Evolutionary conservation across 208 protist species (phyloP), one percentile per base, ranked within the genome.

Genomic region (Angomonas deanei): DNA sequence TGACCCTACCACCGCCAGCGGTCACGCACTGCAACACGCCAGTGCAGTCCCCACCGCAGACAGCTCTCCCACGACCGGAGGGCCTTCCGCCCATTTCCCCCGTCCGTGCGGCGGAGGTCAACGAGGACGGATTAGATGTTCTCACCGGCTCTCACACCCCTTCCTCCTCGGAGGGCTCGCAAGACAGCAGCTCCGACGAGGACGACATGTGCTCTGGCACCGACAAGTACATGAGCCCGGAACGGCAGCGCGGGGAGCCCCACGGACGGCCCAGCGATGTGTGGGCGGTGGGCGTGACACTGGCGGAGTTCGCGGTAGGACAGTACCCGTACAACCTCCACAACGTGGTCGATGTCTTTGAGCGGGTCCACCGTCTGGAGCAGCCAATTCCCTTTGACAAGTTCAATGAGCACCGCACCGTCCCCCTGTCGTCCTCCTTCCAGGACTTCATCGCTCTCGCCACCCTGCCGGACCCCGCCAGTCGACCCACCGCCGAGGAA

Each of bases 151-250:
- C 21, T 5, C 47, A 53, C 47, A 53, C 47, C 23, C 15, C 36
- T 42, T 42, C 36, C 36, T 42, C 36, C 15, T n/a, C n/a, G 47
- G 19, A 53, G 8, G 47, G 47, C 6, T n/a, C n/a, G n/a, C 36
- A n/a, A n/a, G 36, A 42, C 36, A 42, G 36, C 36, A 15, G 36
- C 36, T 42, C 36, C 36, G 15, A 26, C 8, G 47, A 15, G 47
- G 47, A 53, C 23, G 23, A 53, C 47, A 5, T 82, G 32, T 91
- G 84, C 76, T 89, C 80, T 11, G 91, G 91, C n/a, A 94, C 91
- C 21, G 69, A 86, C 31, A 78, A 84, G 61, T 97, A 97, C 67
- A 97, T 97, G 91, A 88, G 76, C 50, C 88, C 91, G 0, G 88
- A 97, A 70, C 75, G 91, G 48, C 86, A 94, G 54, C 78, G 79